Conservation (phyloP, 257 asterid genomes). For the Rhazya stricta region DNA sequence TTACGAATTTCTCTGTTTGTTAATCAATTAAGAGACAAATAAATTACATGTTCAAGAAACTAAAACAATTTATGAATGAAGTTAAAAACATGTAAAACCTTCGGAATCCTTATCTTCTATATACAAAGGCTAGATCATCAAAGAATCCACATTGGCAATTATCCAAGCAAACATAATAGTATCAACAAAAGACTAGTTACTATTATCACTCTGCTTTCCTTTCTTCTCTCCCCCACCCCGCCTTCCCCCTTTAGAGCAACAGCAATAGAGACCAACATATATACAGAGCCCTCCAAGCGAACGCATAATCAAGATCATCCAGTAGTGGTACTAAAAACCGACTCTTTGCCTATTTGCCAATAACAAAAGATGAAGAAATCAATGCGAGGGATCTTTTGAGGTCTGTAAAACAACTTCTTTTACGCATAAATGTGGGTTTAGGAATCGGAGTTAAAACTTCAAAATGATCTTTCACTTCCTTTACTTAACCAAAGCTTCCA, state of each 20-base stretch:
- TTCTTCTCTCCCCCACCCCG: neutral
- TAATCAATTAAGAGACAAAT: neutral
- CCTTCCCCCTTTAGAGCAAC: neutral
- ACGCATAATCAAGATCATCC: neutral
- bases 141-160: neutral
- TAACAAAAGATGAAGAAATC: neutral
- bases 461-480: neutral
- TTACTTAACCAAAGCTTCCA: neutral
- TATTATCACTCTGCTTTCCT: neutral
- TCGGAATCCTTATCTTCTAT: neutral
- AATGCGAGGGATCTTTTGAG: neutral
- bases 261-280: neutral
- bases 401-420: neutral
- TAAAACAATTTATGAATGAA: neutral
- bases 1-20: neutral
- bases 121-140: neutral
- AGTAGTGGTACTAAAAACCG: neutral
- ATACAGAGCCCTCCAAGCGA: too few species aligned
- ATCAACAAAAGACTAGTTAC: neutral
- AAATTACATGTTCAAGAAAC: neutral
- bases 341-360: neutral
- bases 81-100: neutral
- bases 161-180: conserved; percentile 2
- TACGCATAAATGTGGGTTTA: neutral
- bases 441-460: neutral